phyloP scores from a whole-genome alignment of 164 flowering plant genomes.

The Vitis rotundifolia region DNA sequence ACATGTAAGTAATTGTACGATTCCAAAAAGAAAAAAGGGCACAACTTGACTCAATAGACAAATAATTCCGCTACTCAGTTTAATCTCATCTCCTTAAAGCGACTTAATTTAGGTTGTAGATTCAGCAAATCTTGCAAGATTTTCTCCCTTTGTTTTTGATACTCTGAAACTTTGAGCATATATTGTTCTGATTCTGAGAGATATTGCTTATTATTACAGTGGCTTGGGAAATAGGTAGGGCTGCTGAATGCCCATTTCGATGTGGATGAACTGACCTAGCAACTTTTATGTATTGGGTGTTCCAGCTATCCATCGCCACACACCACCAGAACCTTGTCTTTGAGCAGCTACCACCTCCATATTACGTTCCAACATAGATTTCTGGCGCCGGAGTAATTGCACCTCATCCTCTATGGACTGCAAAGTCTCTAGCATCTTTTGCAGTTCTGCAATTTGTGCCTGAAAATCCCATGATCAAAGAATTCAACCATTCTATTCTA shows the following conservation, averaged over 20 bases:
- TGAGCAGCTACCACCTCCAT: constrained; percentile 43
- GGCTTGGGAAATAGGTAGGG: background rate
- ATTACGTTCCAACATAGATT: constrained; percentile 57
- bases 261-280: background rate
- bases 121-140: too few relatives aligned
- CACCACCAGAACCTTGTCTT: constrained; percentile 75
- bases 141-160: too few relatives aligned
- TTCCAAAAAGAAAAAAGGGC: too few relatives aligned
- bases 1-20: too few relatives aligned
- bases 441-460: constrained; percentile 82
- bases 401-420: constrained; percentile 73
- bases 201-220: too few relatives aligned
- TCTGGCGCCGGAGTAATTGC: constrained; percentile 59
- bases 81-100: too few relatives aligned
- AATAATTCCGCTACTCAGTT: too few relatives aligned
- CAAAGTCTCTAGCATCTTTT: constrained; percentile 59
- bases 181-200: too few relatives aligned
- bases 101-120: too few relatives aligned
- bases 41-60: too few relatives aligned
- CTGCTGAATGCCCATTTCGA: background rate
- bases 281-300: background rate
- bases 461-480: constrained; percentile 17
- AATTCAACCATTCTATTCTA: background rate
- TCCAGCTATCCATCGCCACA: constrained; percentile 85
- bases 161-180: too few relatives aligned